phyloP scores from a whole-genome alignment of 352 stramenopile species.

The Phytophthora idaei region DNA sequence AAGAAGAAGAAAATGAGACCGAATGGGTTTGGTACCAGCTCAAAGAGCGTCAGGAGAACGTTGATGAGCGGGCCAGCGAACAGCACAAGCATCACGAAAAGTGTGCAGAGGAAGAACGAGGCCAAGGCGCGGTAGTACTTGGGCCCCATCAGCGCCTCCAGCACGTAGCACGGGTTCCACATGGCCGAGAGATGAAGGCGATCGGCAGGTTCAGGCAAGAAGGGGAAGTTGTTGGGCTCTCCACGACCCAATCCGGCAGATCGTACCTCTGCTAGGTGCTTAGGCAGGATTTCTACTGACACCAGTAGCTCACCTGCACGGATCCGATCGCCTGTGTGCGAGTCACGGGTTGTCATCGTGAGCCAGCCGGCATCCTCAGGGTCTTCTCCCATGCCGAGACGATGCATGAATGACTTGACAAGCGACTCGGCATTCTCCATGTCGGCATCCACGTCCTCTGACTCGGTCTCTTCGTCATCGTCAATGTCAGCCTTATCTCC shows the following conservation, averaged over 20 bases:
- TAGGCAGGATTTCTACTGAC: conserved; percentile 77
- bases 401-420: conserved; percentile 75
- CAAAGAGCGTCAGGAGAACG: conserved; percentile 65
- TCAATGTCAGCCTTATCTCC: conserved; percentile 10
- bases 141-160: conserved; percentile 77
- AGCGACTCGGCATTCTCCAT: conserved; percentile 73
- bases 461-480: conserved; percentile 33
- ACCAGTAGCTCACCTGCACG: conserved; percentile 69
- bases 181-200: conserved; percentile 78
- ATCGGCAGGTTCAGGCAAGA: conserved; percentile 71
- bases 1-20: conserved; percentile 67
- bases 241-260: conserved; percentile 74
- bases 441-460: conserved; percentile 35
- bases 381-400: conserved; percentile 80
- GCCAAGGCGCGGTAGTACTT: conserved; percentile 77
- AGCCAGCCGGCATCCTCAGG: conserved; percentile 78
- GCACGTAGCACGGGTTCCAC: conserved; percentile 84
- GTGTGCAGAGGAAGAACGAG: conserved; percentile 61
- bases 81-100: conserved; percentile 64
- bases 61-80: conserved; percentile 79
- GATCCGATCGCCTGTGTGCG: conserved; percentile 59
- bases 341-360: conserved; percentile 73
- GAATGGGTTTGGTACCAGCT: conserved; percentile 63
- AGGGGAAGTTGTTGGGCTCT: conserved; percentile 84
- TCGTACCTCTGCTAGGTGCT: conserved; percentile 56